These are phyloP conservation scores for Pichia sp. DNA, from an alignment of 1,139 yeast species.

Conservation along the genomic window DNA sequence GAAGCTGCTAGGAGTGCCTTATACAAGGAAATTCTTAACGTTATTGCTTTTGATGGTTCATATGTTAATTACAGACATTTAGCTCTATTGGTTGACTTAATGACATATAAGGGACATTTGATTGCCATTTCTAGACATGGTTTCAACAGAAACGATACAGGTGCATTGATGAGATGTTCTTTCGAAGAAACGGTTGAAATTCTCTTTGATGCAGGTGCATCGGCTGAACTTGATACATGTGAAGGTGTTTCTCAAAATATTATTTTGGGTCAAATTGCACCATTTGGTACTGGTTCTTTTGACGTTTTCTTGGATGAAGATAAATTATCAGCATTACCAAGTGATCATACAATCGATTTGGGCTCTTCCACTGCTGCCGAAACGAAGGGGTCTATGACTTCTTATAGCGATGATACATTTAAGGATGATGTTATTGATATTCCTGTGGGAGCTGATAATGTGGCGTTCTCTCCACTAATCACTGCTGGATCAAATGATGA, in stretches of 20 bases:
- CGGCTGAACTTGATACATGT: slow-evolving; percentile 96
- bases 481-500: slow-evolving; percentile 69
- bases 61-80: slow-evolving; percentile 97
- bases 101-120: slow-evolving; percentile 97
- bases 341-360: slow-evolving; percentile 33
- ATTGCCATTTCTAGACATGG: slow-evolving; percentile 99
- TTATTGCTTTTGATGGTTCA: slow-evolving; percentile 98
- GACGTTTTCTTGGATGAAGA: slow-evolving; percentile 93
- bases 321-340: slow-evolving; percentile 63
- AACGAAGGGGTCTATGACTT: slow-evolving; percentile 88
- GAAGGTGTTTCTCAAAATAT: slow-evolving; percentile 98
- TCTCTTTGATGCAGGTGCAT: slow-evolving; percentile 93
- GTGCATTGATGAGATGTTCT: slow-evolving; percentile 98
- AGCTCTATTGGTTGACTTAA: slow-evolving; percentile 94
- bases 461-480: slow-evolving; percentile 90
- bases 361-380: slow-evolving; percentile 26
- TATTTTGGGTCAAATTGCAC: slow-evolving; percentile 97
- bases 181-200: slow-evolving; percentile 99
- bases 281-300: slow-evolving; percentile 97
- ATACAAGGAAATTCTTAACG: slow-evolving; percentile 89
- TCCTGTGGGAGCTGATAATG: slow-evolving; percentile 68
- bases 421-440: slow-evolving; percentile 70
- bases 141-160: slow-evolving; percentile 96
- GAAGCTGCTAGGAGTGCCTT: slow-evolving; percentile 97
- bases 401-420: slow-evolving; percentile 74